Base-by-base conservation (phyloP, 129 eudicot genomes). In the Tagetes erecta region DNA sequence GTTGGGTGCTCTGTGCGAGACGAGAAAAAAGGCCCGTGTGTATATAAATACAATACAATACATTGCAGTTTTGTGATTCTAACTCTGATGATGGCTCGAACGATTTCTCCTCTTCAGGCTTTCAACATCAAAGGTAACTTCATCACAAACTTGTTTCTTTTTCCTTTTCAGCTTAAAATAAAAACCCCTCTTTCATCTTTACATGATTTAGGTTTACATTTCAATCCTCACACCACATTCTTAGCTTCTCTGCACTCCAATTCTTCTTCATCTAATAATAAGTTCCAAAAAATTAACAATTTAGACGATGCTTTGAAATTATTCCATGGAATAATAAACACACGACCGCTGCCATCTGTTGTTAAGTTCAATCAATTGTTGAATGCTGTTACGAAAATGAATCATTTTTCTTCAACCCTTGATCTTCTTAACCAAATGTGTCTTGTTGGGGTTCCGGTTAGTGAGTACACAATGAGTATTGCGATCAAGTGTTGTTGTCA, bases 271-370 rank as follows among this genome's bases (percentile, higher is more conserved):
- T 4, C 0, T 36, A 1, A 2, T 0, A 2, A 12, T 12, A 36
- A 31, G 14, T 34, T 10, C 38, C 3, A 44, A 10, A 20, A 67
- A 13, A 6, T 71, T 53, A 71, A 39, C 27, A 38, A n/a, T 0
- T 39, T 71, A 20, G 11, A 55, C 14, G 52, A 71, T 53, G 76
- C 76, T 1, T 2, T 53, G 4, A 20, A 7, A 1, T 0, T 71
- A 52, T 71, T 71, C 35, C 39, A 53, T 71, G 30, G 20, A 38
- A 71, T 71, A 52, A 71, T 8, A 1, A 65, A 71, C 30, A 53
- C 20, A 52, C 1, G 1, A 13, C 76, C 76, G 2, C 41, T 9
- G 12, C 66, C 76, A 38, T 71, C 76, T 39, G 66, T 71, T 53
- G 1, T 37, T 1, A 5, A 71, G 1, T 55, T 71, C 2, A 53